phyloP scores from a whole-genome alignment of 1,284 basidiomycete genomes.

The Trichosporon sp. region DNA sequence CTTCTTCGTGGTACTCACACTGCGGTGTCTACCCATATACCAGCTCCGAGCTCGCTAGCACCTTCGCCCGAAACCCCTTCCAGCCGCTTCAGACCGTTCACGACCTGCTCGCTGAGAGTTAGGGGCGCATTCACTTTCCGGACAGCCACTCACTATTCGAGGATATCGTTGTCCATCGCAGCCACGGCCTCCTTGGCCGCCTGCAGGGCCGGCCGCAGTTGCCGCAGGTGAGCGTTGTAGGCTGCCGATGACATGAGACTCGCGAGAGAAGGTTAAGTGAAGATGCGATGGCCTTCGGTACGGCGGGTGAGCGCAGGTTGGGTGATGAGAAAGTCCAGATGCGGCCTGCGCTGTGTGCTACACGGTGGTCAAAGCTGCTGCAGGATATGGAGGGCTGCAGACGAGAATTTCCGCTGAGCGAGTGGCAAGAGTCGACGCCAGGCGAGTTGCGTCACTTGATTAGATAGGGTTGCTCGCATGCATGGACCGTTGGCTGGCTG shows the following conservation, averaged over 20 bases:
- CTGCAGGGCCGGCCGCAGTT: slow-evolving; percentile 22
- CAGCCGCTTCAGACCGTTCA: slow-evolving; percentile 17
- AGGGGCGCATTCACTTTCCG: not conserved
- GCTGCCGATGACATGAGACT: slow-evolving; percentile 11
- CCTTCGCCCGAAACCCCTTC: slow-evolving; percentile 8
- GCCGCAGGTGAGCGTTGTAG: slow-evolving; percentile 17
- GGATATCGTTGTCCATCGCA: slow-evolving; percentile 23
- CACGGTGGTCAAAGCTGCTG: not conserved
- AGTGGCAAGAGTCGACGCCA: not conserved
- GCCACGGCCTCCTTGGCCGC: slow-evolving; percentile 18
- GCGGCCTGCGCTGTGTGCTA: not conserved
- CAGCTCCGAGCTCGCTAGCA: slow-evolving; percentile 34
- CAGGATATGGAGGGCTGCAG: not conserved
- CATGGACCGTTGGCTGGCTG: not conserved
- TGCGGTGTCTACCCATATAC: slow-evolving; percentile 32
- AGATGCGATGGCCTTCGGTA: not conserved
- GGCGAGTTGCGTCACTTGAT: not conserved
- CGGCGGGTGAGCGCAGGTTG: not conserved
- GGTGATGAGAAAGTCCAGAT: not conserved
- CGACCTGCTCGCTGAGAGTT: slow-evolving; percentile 20
- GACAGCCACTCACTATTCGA: slow-evolving; percentile 26
- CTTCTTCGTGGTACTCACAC: slow-evolving; percentile 29
- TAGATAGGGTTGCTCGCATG: not conserved
- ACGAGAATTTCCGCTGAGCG: not conserved
- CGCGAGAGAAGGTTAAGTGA: not conserved